Conservation (phyloP, 768 basidiomycete species). For the Lentinula lateritia region DNA sequence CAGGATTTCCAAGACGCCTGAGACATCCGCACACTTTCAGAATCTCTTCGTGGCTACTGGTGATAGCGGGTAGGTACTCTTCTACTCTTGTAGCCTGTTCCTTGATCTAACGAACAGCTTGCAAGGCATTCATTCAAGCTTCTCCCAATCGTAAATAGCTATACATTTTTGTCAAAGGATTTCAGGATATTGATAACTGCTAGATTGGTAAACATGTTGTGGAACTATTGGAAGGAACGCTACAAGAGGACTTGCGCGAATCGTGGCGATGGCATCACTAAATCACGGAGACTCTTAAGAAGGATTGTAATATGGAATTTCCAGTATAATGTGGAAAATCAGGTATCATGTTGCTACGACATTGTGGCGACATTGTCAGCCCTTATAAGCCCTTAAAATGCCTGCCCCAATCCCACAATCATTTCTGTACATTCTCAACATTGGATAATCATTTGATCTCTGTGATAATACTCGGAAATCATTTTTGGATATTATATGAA, state of each 20-base stretch:
- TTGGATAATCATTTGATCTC: too few species aligned
- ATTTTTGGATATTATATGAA: too few species aligned
- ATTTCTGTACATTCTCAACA: too few species aligned
- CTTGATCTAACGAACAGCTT: neutral
- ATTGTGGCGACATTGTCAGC: too few species aligned
- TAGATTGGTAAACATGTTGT: neutral
- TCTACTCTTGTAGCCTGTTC: neutral
- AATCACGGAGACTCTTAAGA: too few species aligned
- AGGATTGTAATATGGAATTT: too few species aligned
- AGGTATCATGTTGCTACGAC: too few species aligned
- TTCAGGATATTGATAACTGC: neutral
- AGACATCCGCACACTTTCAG: neutral
- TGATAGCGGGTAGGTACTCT: slow-evolving; percentile 2
- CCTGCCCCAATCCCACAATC: too few species aligned
- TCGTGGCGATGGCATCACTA: slow-evolving; percentile 6
- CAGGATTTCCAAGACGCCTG: neutral
- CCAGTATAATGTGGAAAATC: too few species aligned
- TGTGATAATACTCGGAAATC: too few species aligned
- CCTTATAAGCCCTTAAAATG: too few species aligned
- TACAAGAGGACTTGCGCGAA: neutral
- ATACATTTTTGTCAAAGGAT: too few species aligned
- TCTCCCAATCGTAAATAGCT: neutral
- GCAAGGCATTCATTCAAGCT: slow-evolving; percentile 4
- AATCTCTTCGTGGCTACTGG: slow-evolving; percentile 1
- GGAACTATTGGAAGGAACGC: neutral